These are phyloP conservation scores for Xylaria sp. DNA, from an alignment of 2,329 filamentous ascomycete species.

Conservation along the genomic window DNA sequence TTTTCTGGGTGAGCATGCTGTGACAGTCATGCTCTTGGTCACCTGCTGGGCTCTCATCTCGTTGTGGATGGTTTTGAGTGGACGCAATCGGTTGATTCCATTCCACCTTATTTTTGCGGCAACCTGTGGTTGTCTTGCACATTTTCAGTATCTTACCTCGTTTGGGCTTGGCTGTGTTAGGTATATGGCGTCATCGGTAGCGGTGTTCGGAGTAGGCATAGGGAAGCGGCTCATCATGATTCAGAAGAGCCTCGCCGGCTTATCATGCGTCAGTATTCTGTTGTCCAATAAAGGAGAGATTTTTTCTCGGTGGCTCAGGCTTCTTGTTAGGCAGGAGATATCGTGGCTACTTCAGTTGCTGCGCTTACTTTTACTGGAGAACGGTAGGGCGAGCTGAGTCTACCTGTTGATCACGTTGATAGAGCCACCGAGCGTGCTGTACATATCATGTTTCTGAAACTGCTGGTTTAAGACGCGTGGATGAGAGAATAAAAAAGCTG, in stretches of 20 bases:
- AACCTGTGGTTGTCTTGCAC: constrained; percentile 29
- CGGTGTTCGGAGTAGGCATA: constrained; percentile 38
- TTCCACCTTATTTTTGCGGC: constrained; percentile 27
- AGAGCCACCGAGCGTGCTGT: constrained; percentile 40
- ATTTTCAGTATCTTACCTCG: constrained; percentile 31
- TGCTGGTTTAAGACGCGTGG: constrained; percentile 40
- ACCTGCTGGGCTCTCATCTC: constrained; percentile 26
- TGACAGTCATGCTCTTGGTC: constrained; percentile 32
- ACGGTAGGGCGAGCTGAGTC: constrained; percentile 23
- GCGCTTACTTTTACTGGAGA: constrained; percentile 30
- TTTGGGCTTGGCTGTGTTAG: constrained; percentile 32
- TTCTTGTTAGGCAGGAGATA: constrained; percentile 14
- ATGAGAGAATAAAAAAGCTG: constrained; percentile 41
- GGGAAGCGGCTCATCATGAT: constrained; percentile 34
- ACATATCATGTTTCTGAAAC: constrained; percentile 44
- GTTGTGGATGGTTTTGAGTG: constrained; percentile 6
- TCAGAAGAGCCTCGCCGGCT: constrained; percentile 26
- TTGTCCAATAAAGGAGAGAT: constrained; percentile 23
- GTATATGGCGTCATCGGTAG: constrained; percentile 37
- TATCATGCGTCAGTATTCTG: constrained; percentile 20
- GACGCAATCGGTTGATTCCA: constrained; percentile 11
- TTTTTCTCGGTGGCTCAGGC: constrained; percentile 19
- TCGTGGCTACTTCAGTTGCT: constrained; percentile 29
- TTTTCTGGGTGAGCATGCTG: constrained; percentile 35
- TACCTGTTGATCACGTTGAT: constrained; percentile 27